Percentiles rank a stretch among this genome's conserved stretches.
phyloP scores from a whole-genome alignment of 306 rosid genomes.

The Carpinus viminea region DNA sequence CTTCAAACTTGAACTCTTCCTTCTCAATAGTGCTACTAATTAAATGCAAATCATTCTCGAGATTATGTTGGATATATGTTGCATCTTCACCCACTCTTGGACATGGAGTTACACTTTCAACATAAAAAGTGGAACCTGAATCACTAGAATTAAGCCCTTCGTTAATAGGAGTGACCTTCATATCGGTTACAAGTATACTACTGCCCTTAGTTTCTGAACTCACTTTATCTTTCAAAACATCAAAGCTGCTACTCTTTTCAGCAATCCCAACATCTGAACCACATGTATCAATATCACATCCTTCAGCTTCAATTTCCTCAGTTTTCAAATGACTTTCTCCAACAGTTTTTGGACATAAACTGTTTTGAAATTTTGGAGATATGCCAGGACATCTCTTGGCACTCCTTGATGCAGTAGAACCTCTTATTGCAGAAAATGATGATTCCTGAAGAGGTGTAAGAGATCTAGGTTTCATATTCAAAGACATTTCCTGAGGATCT shows the following conservation, averaged over 20 bases:
- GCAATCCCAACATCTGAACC: constrained; percentile 6
- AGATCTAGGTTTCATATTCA: constrained; percentile 26
- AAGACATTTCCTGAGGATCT: constrained; percentile 34
- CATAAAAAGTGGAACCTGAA: constrained; percentile 7
- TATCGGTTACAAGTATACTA: constrained; percentile 7
- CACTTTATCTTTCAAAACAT: constrained; percentile 14
- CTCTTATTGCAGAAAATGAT: constrained; percentile 37
- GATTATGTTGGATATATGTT: not conserved
- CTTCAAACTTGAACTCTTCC: constrained; percentile 33
- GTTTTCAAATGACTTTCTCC: constrained; percentile 26
- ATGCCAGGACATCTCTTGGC: constrained; percentile 24
- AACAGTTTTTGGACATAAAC: constrained; percentile 17
- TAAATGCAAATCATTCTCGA: constrained; percentile 29
- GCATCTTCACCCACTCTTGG: constrained; percentile 12
- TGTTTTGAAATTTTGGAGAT: constrained; percentile 29
- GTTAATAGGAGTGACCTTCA: constrained; percentile 15
- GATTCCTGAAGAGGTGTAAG: constrained; percentile 37
- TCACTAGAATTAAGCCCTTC: constrained; percentile 9
- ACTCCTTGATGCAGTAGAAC: constrained; percentile 33
- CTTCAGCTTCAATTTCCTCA: constrained; percentile 24
- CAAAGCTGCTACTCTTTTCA: not conserved
- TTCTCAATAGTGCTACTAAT: constrained; percentile 24
- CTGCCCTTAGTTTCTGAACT: constrained; percentile 19
- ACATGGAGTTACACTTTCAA: not conserved
- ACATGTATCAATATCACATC: constrained; percentile 2